Evolutionary conservation across 2,329 filamentous ascomycete species (phyloP).

Genomic region (Furcasterigmium furcatum): DNA sequence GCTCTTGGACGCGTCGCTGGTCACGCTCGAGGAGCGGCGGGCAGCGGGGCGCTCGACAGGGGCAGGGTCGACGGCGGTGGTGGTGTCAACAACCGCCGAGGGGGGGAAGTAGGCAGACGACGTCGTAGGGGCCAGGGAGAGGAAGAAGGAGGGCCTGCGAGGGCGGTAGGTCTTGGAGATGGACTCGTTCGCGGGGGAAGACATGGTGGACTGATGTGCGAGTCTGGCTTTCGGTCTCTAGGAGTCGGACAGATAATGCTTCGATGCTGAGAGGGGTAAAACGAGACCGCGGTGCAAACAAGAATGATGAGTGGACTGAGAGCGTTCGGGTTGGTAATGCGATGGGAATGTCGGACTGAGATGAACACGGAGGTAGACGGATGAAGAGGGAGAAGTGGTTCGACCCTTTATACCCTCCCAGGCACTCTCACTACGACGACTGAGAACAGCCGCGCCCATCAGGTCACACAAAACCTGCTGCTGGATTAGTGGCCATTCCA

Average conservation of each 20-base stretch:
- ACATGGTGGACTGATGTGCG: slow-evolving; percentile 6
- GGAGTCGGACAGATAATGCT: slow-evolving; percentile 6
- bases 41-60: slow-evolving; percentile 20
- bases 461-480: too few relatives aligned
- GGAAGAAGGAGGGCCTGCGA: slow-evolving; percentile 33
- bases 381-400: too few relatives aligned
- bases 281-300: too few relatives aligned
- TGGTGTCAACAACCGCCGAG: slow-evolving; percentile 10
- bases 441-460: background rate
- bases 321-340: too few relatives aligned
- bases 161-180: background rate
- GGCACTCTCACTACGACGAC: too few relatives aligned
- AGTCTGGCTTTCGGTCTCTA: too few relatives aligned
- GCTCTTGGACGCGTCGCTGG: slow-evolving; percentile 37
- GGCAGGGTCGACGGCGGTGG: slow-evolving; percentile 15
- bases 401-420: too few relatives aligned
- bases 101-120: slow-evolving; percentile 43
- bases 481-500: too few relatives aligned
- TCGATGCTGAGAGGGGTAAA: too few relatives aligned
- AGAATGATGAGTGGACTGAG: too few relatives aligned
- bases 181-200: slow-evolving; percentile 1
- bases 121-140: slow-evolving; percentile 56
- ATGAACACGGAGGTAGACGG: too few relatives aligned
- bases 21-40: slow-evolving; percentile 53
- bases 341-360: too few relatives aligned